These are phyloP conservation scores for Cicer arietinum DNA, from an alignment of 306 rosid species.

Conservation along the genomic window DNA sequence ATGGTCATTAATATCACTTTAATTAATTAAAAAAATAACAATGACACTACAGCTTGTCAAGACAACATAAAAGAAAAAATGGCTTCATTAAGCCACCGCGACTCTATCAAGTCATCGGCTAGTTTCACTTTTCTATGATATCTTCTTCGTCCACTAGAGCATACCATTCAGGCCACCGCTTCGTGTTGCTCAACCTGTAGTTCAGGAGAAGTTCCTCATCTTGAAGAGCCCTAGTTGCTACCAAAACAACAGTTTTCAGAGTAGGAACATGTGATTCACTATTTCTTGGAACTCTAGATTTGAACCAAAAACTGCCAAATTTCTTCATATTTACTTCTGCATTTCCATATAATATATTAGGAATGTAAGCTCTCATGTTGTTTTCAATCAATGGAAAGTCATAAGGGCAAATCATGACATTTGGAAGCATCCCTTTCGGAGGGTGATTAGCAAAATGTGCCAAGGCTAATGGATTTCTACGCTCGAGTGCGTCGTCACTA, in stretches of 20 bases:
- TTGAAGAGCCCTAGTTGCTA: constrained; percentile 75
- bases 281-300: constrained; percentile 57
- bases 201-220: constrained; percentile 83
- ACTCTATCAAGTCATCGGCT: neutral
- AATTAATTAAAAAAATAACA: too few species aligned
- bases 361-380: constrained; percentile 76
- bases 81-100: neutral
- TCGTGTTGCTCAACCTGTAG: constrained; percentile 83
- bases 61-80: constrained; percentile 15
- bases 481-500: constrained; percentile 61
- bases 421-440: constrained; percentile 73
- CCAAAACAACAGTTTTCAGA: constrained; percentile 75
- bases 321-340: constrained; percentile 61
- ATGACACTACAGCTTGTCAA: neutral
- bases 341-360: constrained; percentile 70
- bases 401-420: constrained; percentile 89
- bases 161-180: constrained; percentile 78
- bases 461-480: constrained; percentile 81
- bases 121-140: constrained; percentile 64
- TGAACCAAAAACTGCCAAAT: constrained; percentile 74
- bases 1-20: too few species aligned
- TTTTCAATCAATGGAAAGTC: constrained; percentile 85
- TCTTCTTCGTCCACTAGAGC: constrained; percentile 85
- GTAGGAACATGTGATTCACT: constrained; percentile 59
- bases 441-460: constrained; percentile 94